Percentiles rank a stretch among this genome's conserved stretches.
Evolutionary conservation across 192 early-diverging fungal species (phyloP).

Genomic region (Allomyces arbusculus): DNA sequence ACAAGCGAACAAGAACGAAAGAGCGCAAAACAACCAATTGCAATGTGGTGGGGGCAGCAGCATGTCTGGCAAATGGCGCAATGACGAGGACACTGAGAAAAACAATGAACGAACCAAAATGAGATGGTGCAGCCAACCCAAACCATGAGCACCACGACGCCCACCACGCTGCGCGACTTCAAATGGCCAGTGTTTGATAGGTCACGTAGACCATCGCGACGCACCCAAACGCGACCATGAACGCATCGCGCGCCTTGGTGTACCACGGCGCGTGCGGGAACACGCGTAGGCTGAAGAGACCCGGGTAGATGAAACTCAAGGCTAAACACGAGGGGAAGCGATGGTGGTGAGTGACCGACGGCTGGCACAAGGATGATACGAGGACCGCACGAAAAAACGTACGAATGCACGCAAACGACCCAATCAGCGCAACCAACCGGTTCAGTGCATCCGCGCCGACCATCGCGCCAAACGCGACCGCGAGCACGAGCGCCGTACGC

Average conservation of each 20-base stretch:
- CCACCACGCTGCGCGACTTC: no score
- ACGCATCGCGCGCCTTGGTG: neutral
- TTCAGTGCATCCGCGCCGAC: conserved; percentile 39
- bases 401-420: conserved; percentile 47
- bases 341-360: no score
- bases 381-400: conserved; percentile 38
- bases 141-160: no score
- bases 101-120: no score
- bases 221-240: neutral
- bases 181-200: no score
- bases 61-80: no score
- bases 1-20: no score
- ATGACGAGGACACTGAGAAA: no score
- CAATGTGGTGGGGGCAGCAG: no score
- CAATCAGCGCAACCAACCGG: conserved; percentile 46
- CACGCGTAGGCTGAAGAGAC: neutral
- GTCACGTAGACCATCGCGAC: neutral
- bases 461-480: conserved; percentile 36
- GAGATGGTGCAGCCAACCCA: no score
- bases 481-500: conserved; percentile 28
- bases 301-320: neutral
- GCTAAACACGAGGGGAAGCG: neutral
- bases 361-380: no score
- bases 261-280: neutral
- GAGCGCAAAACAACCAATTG: no score